A percentile compares a stretch with the other conserved stretches of the same genome.
These are phyloP conservation scores for Pseudogymnoascus sp. DNA, from an alignment of 2,329 filamentous ascomycete species.

Conservation along the genomic window DNA sequence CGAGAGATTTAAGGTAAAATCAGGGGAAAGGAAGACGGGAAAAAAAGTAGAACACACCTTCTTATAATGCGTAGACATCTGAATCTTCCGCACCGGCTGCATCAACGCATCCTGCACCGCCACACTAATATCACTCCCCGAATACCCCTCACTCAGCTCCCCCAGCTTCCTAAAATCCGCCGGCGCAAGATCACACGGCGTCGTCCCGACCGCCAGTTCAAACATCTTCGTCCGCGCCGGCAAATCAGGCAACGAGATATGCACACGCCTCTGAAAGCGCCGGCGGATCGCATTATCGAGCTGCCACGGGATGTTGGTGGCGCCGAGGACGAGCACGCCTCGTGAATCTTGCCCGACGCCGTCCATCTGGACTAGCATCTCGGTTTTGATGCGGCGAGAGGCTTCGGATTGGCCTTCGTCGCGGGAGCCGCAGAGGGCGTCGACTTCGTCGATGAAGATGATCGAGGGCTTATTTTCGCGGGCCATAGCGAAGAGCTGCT, in stretches of 20 bases:
- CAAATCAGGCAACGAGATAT: slow-evolving; percentile 84
- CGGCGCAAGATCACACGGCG: slow-evolving; percentile 71
- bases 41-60: slow-evolving; percentile 45
- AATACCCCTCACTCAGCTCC: slow-evolving; percentile 83
- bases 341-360: slow-evolving; percentile 93
- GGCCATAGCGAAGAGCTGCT: slow-evolving; percentile 94
- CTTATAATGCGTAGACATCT: slow-evolving; percentile 97
- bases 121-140: slow-evolving; percentile 90
- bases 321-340: slow-evolving; percentile 87
- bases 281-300: slow-evolving; percentile 90
- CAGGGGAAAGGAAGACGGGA: too few relatives aligned
- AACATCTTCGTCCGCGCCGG: slow-evolving; percentile 86
- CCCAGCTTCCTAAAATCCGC: slow-evolving; percentile 75
- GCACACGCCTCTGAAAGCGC: slow-evolving; percentile 91
- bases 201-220: slow-evolving; percentile 86
- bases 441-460: slow-evolving; percentile 97
- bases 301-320: slow-evolving; percentile 98
- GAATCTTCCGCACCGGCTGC: slow-evolving; percentile 94
- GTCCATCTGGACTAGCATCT: slow-evolving; percentile 98
- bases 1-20: background rate
- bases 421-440: slow-evolving; percentile 88
- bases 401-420: slow-evolving; percentile 96
- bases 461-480: slow-evolving; percentile 97
- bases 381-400: slow-evolving; percentile 94
- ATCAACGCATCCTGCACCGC: slow-evolving; percentile 94